Evolutionary conservation across 1,284 basidiomycete genomes (phyloP).

Genomic region (Moniliophthora roreri): DNA sequence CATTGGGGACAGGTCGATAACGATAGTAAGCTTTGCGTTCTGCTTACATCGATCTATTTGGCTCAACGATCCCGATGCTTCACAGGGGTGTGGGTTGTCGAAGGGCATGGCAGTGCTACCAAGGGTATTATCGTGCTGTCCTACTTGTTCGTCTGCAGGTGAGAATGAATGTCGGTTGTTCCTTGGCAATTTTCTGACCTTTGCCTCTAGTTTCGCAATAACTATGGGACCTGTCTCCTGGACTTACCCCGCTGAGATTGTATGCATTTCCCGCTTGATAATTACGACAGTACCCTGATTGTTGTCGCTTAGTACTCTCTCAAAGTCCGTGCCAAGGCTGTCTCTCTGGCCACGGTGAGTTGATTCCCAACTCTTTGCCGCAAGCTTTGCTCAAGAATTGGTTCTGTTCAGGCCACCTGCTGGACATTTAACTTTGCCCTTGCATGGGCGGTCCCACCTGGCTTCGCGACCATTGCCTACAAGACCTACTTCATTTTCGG

Average conservation of each 20-base stretch:
- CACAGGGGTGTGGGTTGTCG: constrained; percentile 61
- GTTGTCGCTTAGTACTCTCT: constrained; percentile 48
- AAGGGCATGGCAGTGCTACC: constrained; percentile 52
- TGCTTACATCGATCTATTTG: too few species aligned
- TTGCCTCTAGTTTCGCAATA: constrained; percentile 51
- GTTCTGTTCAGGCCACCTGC: constrained; percentile 52
- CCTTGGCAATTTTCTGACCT: too few species aligned
- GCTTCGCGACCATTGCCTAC: constrained; percentile 52
- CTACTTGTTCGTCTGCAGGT: constrained; percentile 68
- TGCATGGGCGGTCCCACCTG: constrained; percentile 64
- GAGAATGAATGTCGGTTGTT: too few species aligned
- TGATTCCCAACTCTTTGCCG: neutral
- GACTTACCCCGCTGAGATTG: constrained; percentile 66
- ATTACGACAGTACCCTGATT: constrained; percentile 33
- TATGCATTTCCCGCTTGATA: constrained; percentile 21
- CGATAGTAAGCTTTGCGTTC: constrained; percentile 21
- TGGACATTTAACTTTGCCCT: constrained; percentile 77
- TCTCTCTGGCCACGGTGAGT: constrained; percentile 48
- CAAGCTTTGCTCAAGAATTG: constrained; percentile 29
- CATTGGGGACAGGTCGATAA: constrained; percentile 52
- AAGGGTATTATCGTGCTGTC: constrained; percentile 75
- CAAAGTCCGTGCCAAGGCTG: constrained; percentile 73
- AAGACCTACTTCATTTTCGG: constrained; percentile 77
- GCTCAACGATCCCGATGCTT: neutral
- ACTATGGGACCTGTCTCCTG: constrained; percentile 77